Base-by-base conservation (phyloP, 2,329 filamentous ascomycete species). In the Nectriaceae sp. region DNA sequence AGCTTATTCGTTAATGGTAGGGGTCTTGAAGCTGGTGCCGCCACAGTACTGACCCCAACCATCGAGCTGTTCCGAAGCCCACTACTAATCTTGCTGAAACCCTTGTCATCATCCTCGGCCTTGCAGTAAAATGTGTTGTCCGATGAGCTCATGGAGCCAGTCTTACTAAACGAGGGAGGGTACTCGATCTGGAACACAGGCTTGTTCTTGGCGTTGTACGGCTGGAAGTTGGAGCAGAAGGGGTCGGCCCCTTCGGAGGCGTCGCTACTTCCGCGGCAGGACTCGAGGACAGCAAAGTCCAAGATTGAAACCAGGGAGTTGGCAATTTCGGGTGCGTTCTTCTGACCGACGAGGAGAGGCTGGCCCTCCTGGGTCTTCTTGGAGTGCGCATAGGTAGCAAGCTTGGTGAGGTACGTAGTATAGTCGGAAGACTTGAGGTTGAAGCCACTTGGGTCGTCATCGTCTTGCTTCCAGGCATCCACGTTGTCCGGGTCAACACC, bases 131-230 rank as follows among this genome's bases (percentile, higher is more conserved):
- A 62, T 16, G 47, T 40, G 18, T 56, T 50, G 37, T 67, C 63
- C 4, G 52, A 53, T 4, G 52, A 40, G 40, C 60, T 63, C 26
- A 67, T 44, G 19, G 50, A 45, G n/a, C 59, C 58, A 19, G 44
- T 53, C 40, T 54, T 44, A 40, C 57, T 53, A 11, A 60, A 54
- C 20, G 64, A 67, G 6, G 53, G 58, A 18, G 65, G 65, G 29
- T 69, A 69, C 57, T 69, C 66, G 39, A 69, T 65, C 55, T 68
- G 64, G 26, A 68, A 58, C 11, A 69, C 65, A 24, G 65, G 66
- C 49, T 64, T 67, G 22, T 51, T 60, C n/a, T 54, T 55, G 10
- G 57, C 47, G 21, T 68, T 43, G 38, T 65, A 67, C 8, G 35
- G 48, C 52, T 63, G 60, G 49, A 68, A 69, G 38, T 62, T 57